Conservation (phyloP, 176 grass and related monocot genomes). For the Aegilops umbellulata region DNA sequence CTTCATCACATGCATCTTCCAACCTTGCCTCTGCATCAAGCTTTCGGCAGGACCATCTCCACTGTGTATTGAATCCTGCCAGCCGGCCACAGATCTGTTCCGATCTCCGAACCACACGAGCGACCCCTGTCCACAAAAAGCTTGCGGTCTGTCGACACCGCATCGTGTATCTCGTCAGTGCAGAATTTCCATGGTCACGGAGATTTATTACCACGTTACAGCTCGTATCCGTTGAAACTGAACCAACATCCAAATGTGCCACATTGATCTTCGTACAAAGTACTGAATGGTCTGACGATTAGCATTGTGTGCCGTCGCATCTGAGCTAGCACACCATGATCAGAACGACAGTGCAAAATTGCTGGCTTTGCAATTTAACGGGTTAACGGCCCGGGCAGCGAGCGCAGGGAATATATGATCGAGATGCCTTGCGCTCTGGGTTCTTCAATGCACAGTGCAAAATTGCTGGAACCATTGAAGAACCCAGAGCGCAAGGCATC, state of each 20-base stretch:
- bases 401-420: too few species aligned
- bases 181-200: background rate
- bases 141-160: background rate
- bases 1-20: conserved; percentile 9
- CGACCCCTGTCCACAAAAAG: background rate
- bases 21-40: background rate
- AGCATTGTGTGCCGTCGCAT: background rate
- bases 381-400: background rate
- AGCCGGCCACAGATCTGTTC: background rate
- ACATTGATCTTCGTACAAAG: background rate
- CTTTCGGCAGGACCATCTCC: background rate
- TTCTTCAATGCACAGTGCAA: too few species aligned
- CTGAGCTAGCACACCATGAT: background rate
- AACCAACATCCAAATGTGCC: background rate
- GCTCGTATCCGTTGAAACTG: background rate
- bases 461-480: background rate
- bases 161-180: background rate
- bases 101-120: background rate
- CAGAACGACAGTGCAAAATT: background rate
- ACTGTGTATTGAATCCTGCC: conserved; percentile 8
- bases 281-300: background rate
- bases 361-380: conserved; percentile 1
- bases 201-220: background rate
- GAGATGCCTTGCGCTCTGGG: too few species aligned
- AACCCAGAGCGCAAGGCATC: background rate